These are phyloP conservation scores for Baorangia bicolor DNA, from an alignment of 768 basidiomycete species.

Conservation along the genomic window DNA sequence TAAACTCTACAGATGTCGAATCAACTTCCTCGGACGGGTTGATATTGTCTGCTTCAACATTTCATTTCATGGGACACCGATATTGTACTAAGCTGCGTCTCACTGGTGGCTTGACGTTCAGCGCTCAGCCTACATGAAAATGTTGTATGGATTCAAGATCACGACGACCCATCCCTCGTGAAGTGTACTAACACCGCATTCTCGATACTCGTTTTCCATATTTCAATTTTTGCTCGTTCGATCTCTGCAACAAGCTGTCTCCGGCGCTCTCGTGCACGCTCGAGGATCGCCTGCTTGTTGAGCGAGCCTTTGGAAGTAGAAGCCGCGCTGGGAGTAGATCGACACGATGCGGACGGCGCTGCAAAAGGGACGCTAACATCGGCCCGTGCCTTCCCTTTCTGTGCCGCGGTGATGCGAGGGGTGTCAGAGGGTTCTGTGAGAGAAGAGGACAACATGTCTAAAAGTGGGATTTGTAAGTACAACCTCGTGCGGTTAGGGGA, in stretches of 20 bases:
- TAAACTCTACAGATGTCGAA: background rate
- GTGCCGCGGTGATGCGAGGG: background rate
- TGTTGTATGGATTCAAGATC: background rate
- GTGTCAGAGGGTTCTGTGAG: background rate
- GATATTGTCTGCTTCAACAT: background rate
- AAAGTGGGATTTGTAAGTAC: slow-evolving; percentile 3
- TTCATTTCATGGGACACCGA: background rate
- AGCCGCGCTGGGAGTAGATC: background rate
- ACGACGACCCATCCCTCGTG: slow-evolving; percentile 30
- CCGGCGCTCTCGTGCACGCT: slow-evolving; percentile 53
- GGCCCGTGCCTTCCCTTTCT: slow-evolving; percentile 22
- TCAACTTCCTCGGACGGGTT: background rate
- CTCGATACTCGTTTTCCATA: slow-evolving; percentile 76
- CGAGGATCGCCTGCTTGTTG: slow-evolving; percentile 46
- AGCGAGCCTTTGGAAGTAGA: slow-evolving; percentile 3
- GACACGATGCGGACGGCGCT: background rate
- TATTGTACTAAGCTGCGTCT: background rate
- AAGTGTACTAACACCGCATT: slow-evolving; percentile 59
- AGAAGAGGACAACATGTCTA: slow-evolving; percentile 2
- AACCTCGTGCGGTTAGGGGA: background rate
- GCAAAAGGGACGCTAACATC: background rate
- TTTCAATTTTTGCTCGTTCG: slow-evolving; percentile 56
- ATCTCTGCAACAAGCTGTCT: slow-evolving; percentile 53
- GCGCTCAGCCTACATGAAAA: background rate
- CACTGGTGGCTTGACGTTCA: background rate